Conservation (phyloP, 1,139 yeast genomes). For the Yamadazyma blattariae region DNA sequence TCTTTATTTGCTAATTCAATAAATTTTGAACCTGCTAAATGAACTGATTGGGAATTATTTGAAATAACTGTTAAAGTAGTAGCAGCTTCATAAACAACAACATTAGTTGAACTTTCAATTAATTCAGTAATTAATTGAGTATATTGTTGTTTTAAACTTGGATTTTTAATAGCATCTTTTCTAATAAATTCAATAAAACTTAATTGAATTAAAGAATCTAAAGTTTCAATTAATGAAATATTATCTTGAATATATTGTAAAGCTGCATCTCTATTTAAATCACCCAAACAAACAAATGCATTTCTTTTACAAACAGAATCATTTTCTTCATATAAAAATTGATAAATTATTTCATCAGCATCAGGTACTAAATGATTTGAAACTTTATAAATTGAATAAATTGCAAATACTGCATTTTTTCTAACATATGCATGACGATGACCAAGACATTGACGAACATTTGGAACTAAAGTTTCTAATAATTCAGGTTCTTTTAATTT, state of each 20-base stretch:
- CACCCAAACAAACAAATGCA: conserved; percentile 86
- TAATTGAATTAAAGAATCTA: conserved; percentile 84
- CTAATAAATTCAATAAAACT: conserved; percentile 91
- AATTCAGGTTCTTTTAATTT: conserved; percentile 91
- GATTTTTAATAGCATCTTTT: conserved; percentile 65
- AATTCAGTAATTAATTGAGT: conserved; percentile 70
- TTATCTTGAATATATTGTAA: conserved; percentile 77
- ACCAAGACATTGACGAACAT: conserved; percentile 85
- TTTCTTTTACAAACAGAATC: conserved; percentile 96
- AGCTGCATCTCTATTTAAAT: conserved; percentile 82
- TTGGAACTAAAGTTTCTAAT: conserved; percentile 92
- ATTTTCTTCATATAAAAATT: conserved; percentile 75
- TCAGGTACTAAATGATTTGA: conserved; percentile 90
- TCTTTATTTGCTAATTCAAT: conserved; percentile 88
- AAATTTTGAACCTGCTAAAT: conserved; percentile 78
- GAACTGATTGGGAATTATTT: conserved; percentile 61
- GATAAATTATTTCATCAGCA: conserved; percentile 79
- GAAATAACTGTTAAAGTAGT: conserved; percentile 77
- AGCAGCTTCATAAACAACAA: conserved; percentile 91
- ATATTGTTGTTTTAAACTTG: conserved; percentile 69
- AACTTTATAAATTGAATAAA: conserved; percentile 76
- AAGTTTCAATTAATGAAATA: conserved; percentile 56
- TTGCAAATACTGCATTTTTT: conserved; percentile 93
- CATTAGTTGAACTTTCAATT: conserved; percentile 67
- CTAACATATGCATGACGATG: conserved; percentile 98